Conservation (phyloP, 1,284 basidiomycete species). For the Xanthoconium separans region DNA sequence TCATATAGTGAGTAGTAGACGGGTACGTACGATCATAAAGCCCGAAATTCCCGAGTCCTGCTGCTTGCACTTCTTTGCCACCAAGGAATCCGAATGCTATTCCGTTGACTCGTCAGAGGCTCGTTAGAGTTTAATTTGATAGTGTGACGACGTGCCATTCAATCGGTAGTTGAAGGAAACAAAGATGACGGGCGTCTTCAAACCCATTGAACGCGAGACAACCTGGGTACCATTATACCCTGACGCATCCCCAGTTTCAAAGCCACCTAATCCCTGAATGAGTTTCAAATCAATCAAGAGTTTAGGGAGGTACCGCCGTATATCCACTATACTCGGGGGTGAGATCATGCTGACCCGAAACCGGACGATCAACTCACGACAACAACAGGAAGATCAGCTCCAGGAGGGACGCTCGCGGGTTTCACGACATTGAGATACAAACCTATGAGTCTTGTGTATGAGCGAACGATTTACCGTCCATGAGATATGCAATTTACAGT, state of each 20-base stretch:
- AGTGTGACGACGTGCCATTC: constrained; percentile 13
- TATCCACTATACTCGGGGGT: constrained; percentile 5
- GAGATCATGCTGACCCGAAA: not conserved
- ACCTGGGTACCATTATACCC: constrained; percentile 21
- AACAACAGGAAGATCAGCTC: constrained; percentile 18
- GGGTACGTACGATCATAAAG: not conserved
- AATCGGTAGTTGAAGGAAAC: constrained; percentile 38
- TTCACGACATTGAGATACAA: constrained; percentile 22
- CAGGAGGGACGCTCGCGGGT: constrained; percentile 8
- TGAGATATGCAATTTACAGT: not conserved
- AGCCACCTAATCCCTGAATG: constrained; percentile 9
- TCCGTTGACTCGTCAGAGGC: not conserved
- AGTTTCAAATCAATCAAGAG: not conserved
- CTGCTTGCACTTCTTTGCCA: not conserved
- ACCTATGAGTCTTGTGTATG: not conserved
- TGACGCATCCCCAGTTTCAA: constrained; percentile 20
- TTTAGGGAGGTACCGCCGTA: constrained; percentile 15
- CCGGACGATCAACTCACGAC: constrained; percentile 11
- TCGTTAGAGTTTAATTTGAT: too few species aligned
- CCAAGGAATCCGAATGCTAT: constrained; percentile 25
- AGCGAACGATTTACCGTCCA: not conserved
- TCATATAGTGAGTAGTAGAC: not conserved
- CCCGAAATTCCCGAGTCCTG: not conserved
- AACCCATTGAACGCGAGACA: constrained; percentile 22
- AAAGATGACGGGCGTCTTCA: constrained; percentile 28